Conservation (phyloP, 1,284 basidiomycete species). For the Cryptococcus sp. region DNA sequence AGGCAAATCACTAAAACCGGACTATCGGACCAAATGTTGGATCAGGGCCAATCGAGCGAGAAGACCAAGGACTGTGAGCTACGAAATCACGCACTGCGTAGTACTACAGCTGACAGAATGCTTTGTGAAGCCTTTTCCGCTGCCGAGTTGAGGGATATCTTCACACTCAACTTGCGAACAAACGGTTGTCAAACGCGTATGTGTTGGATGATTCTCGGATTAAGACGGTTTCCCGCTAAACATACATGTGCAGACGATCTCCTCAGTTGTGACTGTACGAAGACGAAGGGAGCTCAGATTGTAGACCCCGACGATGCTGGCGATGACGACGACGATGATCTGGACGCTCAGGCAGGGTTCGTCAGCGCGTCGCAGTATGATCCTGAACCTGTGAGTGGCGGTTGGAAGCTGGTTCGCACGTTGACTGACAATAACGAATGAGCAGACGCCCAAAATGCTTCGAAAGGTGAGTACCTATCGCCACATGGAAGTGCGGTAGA, state of each 20-base stretch:
- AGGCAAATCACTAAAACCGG: slow-evolving; percentile 96
- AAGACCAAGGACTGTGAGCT: slow-evolving; percentile 68
- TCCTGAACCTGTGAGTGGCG: slow-evolving; percentile 40
- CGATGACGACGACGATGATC: slow-evolving; percentile 49
- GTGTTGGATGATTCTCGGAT: slow-evolving; percentile 22
- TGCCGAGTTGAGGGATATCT: slow-evolving; percentile 93
- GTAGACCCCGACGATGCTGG: slow-evolving; percentile 15
- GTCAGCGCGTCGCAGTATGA: slow-evolving; percentile 66
- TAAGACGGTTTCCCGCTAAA: neutral
- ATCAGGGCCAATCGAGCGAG: slow-evolving; percentile 31
- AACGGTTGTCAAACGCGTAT: slow-evolving; percentile 76
- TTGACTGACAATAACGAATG: slow-evolving; percentile 6
- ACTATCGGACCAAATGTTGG: slow-evolving; percentile 62
- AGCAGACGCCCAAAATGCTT: slow-evolving; percentile 46
- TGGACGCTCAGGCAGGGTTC: slow-evolving; percentile 60
- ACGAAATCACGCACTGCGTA: slow-evolving; percentile 55
- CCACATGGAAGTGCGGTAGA: neutral
- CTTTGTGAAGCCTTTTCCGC: slow-evolving; percentile 66
- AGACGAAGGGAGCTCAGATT: slow-evolving; percentile 7
- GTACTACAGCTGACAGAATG: neutral
- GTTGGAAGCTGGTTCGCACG: too few relatives aligned
- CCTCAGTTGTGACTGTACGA: slow-evolving; percentile 68
- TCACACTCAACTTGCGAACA: slow-evolving; percentile 77
- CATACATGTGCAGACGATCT: slow-evolving; percentile 57
- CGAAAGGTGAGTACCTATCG: slow-evolving; percentile 57